Base-by-base conservation (phyloP, 495 filamentous ascomycete genomes). In the Xylaria flabelliformis region DNA sequence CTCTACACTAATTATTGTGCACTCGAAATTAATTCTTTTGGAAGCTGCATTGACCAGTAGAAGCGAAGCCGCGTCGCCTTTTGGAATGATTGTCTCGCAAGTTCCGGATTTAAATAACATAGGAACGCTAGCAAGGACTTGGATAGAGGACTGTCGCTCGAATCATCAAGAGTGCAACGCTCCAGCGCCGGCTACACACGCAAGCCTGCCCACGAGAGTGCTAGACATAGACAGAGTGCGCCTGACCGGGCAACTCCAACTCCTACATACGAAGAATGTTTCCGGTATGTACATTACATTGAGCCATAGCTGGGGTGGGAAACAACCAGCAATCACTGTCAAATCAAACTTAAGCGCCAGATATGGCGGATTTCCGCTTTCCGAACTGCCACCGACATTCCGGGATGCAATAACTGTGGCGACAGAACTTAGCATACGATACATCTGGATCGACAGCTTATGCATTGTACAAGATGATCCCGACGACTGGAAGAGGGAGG, bases 401-500 rank as follows among this genome's bases (percentile, higher is more conserved):
- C 29, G 36, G 15, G 64, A 67, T 8, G 64, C 64, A n/a, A 41
- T 67, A 67, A 19, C 32, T 19, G 64, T 67, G 9, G 64, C 64
- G 9, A 21, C 7, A 39, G 19, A 67, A 24, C 39, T 67, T 13
- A 48, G 19, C 17, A 39, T 67, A 39, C 64, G 19, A 55, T 67
- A 67, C 21, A 39, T 80, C 0, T 80, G 78, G 78, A 76, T 78
- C 48, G 77, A 78, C 62, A 61, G 70, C 50, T 44, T 79, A 17
- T 79, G 77, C 32, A 78, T 78, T 32, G 6, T 76, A 21, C 77
- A 79, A 70, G 77, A 79, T 53, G 69, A 72, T 32, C 26, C 32
- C 26, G 64, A 71, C n/a, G 81, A 83, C 63, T 83, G 81, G 81
- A 34, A 73, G 58, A 62, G 41, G 39, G 79, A 83, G 64, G 76